Base-by-base conservation (phyloP, 495 filamentous ascomycete species). In the Hypoxylon subgilvum region DNA sequence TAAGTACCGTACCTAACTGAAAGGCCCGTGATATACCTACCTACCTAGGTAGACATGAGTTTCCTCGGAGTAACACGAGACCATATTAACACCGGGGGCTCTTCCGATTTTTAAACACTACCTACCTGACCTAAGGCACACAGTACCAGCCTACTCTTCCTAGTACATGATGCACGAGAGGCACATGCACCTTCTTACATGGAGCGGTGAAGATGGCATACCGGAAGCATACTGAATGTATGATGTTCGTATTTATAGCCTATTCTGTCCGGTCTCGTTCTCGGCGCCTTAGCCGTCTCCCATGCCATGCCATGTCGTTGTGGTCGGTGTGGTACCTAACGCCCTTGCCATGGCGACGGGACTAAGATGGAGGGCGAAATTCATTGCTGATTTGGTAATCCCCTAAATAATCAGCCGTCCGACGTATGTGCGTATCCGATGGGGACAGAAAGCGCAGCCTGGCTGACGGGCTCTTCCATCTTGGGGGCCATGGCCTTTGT, bases 321-420 rank as follows among this genome's bases (percentile, higher is more conserved):
- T 36, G 19, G 19, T 35, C 13, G 22, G 31, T 55, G 45, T 49
- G 57, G 36, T 43, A 52, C 32, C 38, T 22, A 18, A 17, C 45
- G 25, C 21, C 30, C 44, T 52, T 35, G 35, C 43, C 46, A 22
- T 22, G 25, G 45, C 52, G 34, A 51, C 42, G 53, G 50, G 51
- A 61, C 51, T 23, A 35, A 23, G 19, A 31, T 70, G 71, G 71
- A 72, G 72, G 69, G 70, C 23, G 58, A 65, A 25, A 18, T 17
- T 8, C 0, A 36, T 50, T 43, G 44, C 38, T 76, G 69, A 76
- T 76, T 77, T 61, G 68, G 61, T 72, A 73, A 76, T 75, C 61
- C 66, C 63, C 52, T 47, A 54, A 66, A 67, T 66, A 71, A 76
- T 61, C 65, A 36, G 42, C 51, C 42, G 21, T 43, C 50, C 51